Base-by-base conservation (phyloP, 805 yeast genomes). In the Yamadazyma philogaea region DNA sequence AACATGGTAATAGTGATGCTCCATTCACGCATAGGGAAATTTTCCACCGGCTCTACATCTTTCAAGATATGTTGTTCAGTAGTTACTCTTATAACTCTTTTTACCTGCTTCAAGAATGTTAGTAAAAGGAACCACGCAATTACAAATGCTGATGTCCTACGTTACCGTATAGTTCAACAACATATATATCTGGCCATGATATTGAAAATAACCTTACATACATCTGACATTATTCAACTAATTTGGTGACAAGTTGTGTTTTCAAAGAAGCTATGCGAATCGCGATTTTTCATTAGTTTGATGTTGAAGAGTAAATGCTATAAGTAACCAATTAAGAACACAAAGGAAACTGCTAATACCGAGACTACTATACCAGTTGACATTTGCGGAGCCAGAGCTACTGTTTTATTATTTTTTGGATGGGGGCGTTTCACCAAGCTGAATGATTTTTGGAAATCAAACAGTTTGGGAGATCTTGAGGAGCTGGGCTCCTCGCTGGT, bases 11-110 rank as follows among this genome's bases (percentile, higher is more conserved):
- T 77, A 60, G 82, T 81, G 50, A 93, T 83, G 36, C 86, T 77
- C 99, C 99, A 91, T 63, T 81, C 81, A 60, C 98, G 82, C 85
- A 91, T 84, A 14, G 99, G 98, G 61, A 84, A 91, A 60, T 87
- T 95, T 52, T 85, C 89, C 44, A 85, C 93, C 12, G 90, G 82
- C 11, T 95, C 86, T 19, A 82, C 80, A 55, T 85, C 96, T 46
- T 81, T 81, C 48, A 88, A 68, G 50, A 91, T 75, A 57, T 82
- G 84, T 68, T 91, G 97, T 48, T 80, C 79, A 19, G 97, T 91
- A 44, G 87, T 84, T 55, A 90, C 79, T 64, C 96, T 82, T 44
- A 90, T 78, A 15, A 91, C 87, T 73, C 98, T 81, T 67, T 87
- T 84, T 30, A 85, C 84, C 77, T 77, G 47, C 37, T 40, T 26